Evolutionary conservation across 371 early-diverging fungal genomes (phyloP).

Genomic region (Coemansia sp.): DNA sequence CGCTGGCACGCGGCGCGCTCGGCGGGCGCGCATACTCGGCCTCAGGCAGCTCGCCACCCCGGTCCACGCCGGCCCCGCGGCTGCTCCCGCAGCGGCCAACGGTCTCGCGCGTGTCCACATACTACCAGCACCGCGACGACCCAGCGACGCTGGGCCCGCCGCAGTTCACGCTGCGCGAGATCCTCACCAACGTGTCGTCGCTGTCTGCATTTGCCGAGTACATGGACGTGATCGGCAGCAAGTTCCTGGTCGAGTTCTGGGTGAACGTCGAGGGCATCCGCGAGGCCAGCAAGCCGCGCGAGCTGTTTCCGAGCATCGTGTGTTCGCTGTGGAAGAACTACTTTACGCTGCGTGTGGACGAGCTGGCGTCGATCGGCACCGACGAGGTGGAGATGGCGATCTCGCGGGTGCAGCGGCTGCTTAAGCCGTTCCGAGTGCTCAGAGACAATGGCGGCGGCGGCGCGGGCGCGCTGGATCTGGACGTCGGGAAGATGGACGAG

Average conservation of each 20-base stretch:
- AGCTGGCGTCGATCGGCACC: slow-evolving; percentile 29
- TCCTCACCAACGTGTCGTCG: slow-evolving; percentile 65
- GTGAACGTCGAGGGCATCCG: slow-evolving; percentile 70
- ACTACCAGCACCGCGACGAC: slow-evolving; percentile 49
- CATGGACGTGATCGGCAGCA: slow-evolving; percentile 70
- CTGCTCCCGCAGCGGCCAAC: neutral
- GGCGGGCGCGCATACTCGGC: neutral
- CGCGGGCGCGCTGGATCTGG: slow-evolving; percentile 28
- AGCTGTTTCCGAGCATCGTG: slow-evolving; percentile 30
- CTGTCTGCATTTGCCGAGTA: slow-evolving; percentile 82
- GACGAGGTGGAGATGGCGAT: slow-evolving; percentile 29
- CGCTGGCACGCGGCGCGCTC: neutral
- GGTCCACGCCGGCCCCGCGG: neutral
- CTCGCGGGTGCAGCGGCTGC: slow-evolving; percentile 36
- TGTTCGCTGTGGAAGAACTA: slow-evolving; percentile 65
- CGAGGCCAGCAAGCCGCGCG: neutral
- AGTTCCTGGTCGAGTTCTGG: slow-evolving; percentile 75
- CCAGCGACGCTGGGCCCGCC: slow-evolving; percentile 42
- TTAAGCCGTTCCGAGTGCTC: slow-evolving; percentile 23
- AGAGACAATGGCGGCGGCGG: neutral
- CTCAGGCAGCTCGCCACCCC: neutral
- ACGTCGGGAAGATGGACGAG: slow-evolving; percentile 5
- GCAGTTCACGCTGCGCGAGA: slow-evolving; percentile 54
- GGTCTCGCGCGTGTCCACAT: slow-evolving; percentile 48
- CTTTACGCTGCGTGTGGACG: slow-evolving; percentile 56